A percentile compares a stretch with the other conserved stretches of the same genome.
Conservation (phyloP, 2,329 filamentous ascomycete genomes). For the Diaporthe australafricana region DNA sequence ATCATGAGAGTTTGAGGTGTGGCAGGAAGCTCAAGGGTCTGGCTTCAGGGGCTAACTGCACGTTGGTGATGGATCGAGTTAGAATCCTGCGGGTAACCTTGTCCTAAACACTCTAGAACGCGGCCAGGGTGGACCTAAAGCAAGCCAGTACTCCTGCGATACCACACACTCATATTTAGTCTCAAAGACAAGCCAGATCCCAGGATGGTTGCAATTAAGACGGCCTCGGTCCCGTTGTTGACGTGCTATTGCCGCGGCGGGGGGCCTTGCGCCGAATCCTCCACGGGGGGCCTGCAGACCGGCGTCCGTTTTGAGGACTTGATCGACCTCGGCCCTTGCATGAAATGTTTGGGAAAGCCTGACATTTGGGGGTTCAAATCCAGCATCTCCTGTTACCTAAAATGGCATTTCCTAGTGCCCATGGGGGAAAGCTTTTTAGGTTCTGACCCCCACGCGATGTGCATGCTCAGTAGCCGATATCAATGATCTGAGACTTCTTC, state of each 20-base stretch:
- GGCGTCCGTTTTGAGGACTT: background rate
- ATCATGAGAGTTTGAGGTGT: background rate
- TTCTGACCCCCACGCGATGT: background rate
- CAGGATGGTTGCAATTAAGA: background rate
- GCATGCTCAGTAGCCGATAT: too few species aligned
- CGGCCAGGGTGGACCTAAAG: background rate
- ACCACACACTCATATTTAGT: background rate
- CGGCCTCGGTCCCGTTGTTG: background rate
- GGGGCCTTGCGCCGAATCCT: background rate
- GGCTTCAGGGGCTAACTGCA: background rate
- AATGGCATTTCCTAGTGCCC: background rate
- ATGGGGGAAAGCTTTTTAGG: background rate
- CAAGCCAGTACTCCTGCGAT: background rate
- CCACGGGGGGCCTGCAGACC: background rate
- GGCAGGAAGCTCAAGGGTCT: background rate
- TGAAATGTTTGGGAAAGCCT: background rate
- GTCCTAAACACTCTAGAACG: background rate
- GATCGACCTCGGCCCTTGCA: background rate
- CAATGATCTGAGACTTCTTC: too few species aligned
- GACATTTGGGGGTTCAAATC: background rate
- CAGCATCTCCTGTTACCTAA: background rate
- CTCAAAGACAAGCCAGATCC: background rate
- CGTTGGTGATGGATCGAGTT: constrained; percentile 4
- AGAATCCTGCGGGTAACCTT: background rate
- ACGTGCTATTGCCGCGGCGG: background rate